A percentile compares a stretch with the other conserved stretches of the same genome.
phyloP scores from a whole-genome alignment of 2,329 filamentous ascomycete species.

The Alternaria brassicicola region DNA sequence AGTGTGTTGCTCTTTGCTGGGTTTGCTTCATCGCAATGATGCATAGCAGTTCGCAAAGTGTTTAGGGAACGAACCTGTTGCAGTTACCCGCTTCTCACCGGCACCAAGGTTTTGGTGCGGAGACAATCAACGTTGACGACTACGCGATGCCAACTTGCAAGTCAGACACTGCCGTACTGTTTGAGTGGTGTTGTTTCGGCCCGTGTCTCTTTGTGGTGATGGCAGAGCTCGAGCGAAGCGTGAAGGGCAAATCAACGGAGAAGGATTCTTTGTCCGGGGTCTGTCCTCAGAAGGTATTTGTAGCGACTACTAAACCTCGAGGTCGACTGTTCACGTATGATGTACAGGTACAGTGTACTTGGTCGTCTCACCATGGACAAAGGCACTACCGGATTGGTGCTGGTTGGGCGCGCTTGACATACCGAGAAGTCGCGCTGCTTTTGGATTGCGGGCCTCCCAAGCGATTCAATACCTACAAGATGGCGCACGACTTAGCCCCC shows the following conservation, averaged over 20 bases:
- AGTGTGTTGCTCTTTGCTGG: conserved; percentile 24
- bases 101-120: conserved; percentile 25
- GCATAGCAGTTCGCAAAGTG: conserved; percentile 39
- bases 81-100: conserved; percentile 44
- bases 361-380: conserved; percentile 50
- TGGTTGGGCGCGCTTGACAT: conserved; percentile 42
- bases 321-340: conserved; percentile 44
- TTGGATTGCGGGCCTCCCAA: conserved; percentile 31
- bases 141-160: conserved; percentile 23
- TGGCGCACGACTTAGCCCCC: conserved; percentile 26
- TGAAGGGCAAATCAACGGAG: conserved; percentile 42
- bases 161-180: conserved; percentile 41
- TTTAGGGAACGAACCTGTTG: conserved; percentile 43
- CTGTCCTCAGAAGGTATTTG: conserved; percentile 48
- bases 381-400: conserved; percentile 48
- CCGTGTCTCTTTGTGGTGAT: conserved; percentile 43
- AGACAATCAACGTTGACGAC: conserved; percentile 38
- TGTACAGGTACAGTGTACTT: conserved; percentile 41
- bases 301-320: conserved; percentile 44
- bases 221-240: conserved; percentile 32
- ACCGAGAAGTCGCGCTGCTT: conserved; percentile 43
- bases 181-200: conserved; percentile 42
- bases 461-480: conserved; percentile 28
- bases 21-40: conserved; percentile 45
- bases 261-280: conserved; percentile 47